Evolutionary conservation across 2,329 filamentous ascomycete species (phyloP).

Genomic region (Remersonia thermophila): DNA sequence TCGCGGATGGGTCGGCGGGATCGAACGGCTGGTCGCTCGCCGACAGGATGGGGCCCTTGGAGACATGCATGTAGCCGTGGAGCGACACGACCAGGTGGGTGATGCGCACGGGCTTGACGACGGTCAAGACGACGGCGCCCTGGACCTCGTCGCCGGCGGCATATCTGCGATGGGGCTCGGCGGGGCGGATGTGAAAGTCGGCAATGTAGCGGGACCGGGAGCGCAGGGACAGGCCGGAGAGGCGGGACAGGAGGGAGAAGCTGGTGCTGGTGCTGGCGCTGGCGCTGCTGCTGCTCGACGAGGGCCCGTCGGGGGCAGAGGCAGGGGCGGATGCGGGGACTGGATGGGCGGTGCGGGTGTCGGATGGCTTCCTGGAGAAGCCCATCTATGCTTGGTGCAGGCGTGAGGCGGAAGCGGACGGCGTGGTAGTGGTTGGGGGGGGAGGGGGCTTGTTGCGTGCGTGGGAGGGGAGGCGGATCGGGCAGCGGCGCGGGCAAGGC

Average conservation of each 20-base stretch:
- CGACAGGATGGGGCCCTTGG: constrained; percentile 52
- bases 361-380: constrained; percentile 23
- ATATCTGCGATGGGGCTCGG: constrained; percentile 69
- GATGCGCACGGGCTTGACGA: constrained; percentile 62
- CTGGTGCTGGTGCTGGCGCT: too few species aligned
- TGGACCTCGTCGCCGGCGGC: constrained; percentile 61
- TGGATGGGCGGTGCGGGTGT: constrained; percentile 12
- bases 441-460: neutral
- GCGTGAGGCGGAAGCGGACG: constrained; percentile 4
- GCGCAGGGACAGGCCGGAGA: constrained; percentile 36
- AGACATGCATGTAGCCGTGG: constrained; percentile 69
- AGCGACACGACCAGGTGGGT: constrained; percentile 70
- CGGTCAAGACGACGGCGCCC: constrained; percentile 59
- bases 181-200: constrained; percentile 66
- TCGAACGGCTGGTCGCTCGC: constrained; percentile 35
- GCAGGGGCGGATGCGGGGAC: neutral
- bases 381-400: constrained; percentile 31
- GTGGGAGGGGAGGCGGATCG: constrained; percentile 3
- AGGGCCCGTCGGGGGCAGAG: constrained; percentile 2
- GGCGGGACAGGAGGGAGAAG: constrained; percentile 39
- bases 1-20: constrained; percentile 27
- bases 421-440: neutral
- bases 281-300: constrained; percentile 10
- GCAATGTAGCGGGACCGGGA: constrained; percentile 50
- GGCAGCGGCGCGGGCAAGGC: constrained; percentile 3